phyloP scores from a whole-genome alignment of 768 basidiomycete species.

The Auricularia sp. region DNA sequence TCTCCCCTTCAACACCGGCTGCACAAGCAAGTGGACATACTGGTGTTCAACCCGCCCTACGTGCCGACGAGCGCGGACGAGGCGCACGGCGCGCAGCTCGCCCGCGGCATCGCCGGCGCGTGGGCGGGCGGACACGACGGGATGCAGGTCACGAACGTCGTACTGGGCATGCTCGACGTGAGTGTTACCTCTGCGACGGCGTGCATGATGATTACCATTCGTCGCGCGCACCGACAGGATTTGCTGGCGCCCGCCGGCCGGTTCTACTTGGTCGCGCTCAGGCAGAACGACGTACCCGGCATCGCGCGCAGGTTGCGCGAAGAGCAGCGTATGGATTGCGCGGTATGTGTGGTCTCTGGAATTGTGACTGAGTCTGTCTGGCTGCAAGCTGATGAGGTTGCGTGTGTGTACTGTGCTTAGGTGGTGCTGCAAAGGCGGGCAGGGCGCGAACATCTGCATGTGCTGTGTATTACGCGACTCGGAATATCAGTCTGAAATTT shows the following conservation, averaged over 20 bases:
- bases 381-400: background rate
- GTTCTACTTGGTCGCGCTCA: constrained; percentile 86
- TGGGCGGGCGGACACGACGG: constrained; percentile 90
- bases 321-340: constrained; percentile 40
- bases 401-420: constrained; percentile 28
- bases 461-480: constrained; percentile 44
- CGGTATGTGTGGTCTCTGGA: constrained; percentile 35
- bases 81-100: constrained; percentile 45
- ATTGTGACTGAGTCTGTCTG: background rate
- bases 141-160: constrained; percentile 68
- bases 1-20: constrained; percentile 51
- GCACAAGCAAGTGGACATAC: constrained; percentile 55
- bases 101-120: constrained; percentile 54
- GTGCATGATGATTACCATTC: constrained; percentile 21
- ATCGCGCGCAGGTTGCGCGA: constrained; percentile 58
- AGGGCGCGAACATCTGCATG: constrained; percentile 68
- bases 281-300: constrained; percentile 65
- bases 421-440: constrained; percentile 69
- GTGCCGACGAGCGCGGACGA: constrained; percentile 75
- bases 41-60: constrained; percentile 94
- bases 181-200: constrained; percentile 13
- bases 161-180: constrained; percentile 51
- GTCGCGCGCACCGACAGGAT: constrained; percentile 25
- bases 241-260: constrained; percentile 60
- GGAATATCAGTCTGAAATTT: background rate